Evolutionary conservation across 106 monocot species (phyloP), one percentile per base, ranked within the genome.

Genomic region (Dendrobium officinale): DNA sequence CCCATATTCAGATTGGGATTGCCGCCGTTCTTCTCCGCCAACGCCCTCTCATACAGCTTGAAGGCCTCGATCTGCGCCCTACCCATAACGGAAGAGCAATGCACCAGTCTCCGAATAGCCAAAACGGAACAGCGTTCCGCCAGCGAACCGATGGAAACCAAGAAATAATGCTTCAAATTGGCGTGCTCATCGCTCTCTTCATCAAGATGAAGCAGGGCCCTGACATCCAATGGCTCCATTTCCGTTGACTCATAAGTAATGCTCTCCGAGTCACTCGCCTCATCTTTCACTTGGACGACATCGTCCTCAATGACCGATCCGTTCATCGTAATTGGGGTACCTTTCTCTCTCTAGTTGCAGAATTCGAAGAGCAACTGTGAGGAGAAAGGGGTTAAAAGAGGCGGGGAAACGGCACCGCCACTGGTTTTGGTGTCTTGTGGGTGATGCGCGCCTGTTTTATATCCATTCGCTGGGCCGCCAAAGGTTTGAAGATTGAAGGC

Each of bases 101-200:
- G 75, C 43, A 72, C 24, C 42, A 77, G 75, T 72, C 78, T 40
- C 6, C 45, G 31, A 42, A 78, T 76, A 18, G 27, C 81, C 16
- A 70, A 75, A 20, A 87, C 84, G 18, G 42, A 55, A 72, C 87
- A 87, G 33, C 67, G 11, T 42, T 82, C 77, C 24, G 82, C 77
- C 19, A 87, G 84, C 2, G 75, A 4, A 7, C 87, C 87, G 45
- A 87, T 76, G 45, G 81, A 81, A 16, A 75, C 42, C n/a, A 81
- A 82, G 29, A 84, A 81, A 40, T 78, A 29, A 70, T 87, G 81
- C 77, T 87, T 87, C 45, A 84, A 20, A 0, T 75, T 18, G 5
- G 82, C n/a, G 47, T 75, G 64, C 45, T 81, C 84, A 13, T 76
- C 22, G 49, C 49, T 27, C 17, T 75, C 81, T 77, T 82, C 87